Base-by-base conservation (phyloP, 2,329 filamentous ascomycete genomes). In the Pseudocercospora vitis region DNA sequence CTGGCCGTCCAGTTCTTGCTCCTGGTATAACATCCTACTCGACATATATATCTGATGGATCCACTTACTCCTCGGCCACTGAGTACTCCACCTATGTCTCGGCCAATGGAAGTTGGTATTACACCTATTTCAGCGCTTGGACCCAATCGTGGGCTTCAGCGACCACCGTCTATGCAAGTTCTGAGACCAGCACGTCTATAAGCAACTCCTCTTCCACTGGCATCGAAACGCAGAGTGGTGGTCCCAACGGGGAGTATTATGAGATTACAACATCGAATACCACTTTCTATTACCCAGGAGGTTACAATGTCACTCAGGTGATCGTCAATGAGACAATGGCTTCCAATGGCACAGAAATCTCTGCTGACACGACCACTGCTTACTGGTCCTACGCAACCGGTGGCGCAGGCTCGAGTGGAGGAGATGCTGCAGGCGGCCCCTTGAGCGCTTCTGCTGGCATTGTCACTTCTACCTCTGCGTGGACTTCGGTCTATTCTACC, bases 11-110 rank as follows among this genome's bases (percentile, higher is more conserved):
- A n/a, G n/a, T n/a, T n/a, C n/a, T n/a, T n/a, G 57, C 52, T 14
- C 53, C 52, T 12, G 56, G 53, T n/a, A 57, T 49, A 11, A 61
- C 58, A 8, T 40, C 39, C 3, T 67, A 63, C 48, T 67, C 65
- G 7, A 68, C 65, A 1, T 66, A 63, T 47, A 52, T 67, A 9
- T 63, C 63, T 4, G 57, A 62, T 33, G 68, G 68, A 26, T 58
- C 54, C 7, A 70, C 68, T 5, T 65, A 60, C 56, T 69, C 65
- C 3, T 61, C 63, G 11, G 65, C 59, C 6, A 65, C 63, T 2
- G 60, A 46, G 4, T 70, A 58, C 50, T 66, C 65, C 6, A 68
- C 65, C 8, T 65, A 63, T 50, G 55, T 53, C 46, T 61, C 56
- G 12, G 24, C 46, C 12, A 58, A 61, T 42, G 63, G 64, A 9